Base-by-base conservation (phyloP, 2,329 filamentous ascomycete species). In the Piedraia hortae region DNA sequence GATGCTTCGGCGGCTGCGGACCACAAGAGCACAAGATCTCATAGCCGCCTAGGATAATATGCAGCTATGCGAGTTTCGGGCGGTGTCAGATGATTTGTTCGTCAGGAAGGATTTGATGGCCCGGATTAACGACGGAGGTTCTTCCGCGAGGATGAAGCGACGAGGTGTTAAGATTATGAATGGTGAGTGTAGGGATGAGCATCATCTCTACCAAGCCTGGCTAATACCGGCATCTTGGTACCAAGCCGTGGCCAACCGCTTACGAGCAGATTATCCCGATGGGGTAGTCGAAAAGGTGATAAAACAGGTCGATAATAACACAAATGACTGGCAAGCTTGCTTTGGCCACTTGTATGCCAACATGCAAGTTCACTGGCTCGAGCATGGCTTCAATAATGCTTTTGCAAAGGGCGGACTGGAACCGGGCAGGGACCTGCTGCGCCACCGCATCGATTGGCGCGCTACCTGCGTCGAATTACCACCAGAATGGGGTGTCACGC, bases 341-440 rank as follows among this genome's bases (percentile, higher is more conserved):
- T 62, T 60, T 34, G 58, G 57, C 1, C 43, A 42, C 8, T 43
- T 62, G 4, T 62, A 62, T 29, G 56, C 58, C 3, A 53, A 60
- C 24, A 51, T 60, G 28, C 58, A 62, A 32, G 52, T 62, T 5
- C 50, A 62, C 31, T 40, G 43, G 10, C 47, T 59, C 9, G 47
- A 58, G 34, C 50, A 57, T 4, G 58, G 58, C 0, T 50, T 62
- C 25, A 41, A 52, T 4, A 37, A 50, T 16, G 45, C 46, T 0
- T 41, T 63, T 2, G 44, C 44, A 0, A 32, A 37, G 9, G 44
- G 43, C 3, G 51, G 50, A 0, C 27, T 44, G 9, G 23, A 33
- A 14, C 46, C 50, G 1, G 51, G 46, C 4, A 37, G 45, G 21
- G 40, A 59, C 4, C 29, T 62, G 1, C 43, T 53, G 19, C 41